Base-by-base conservation (phyloP, 2,329 filamentous ascomycete genomes). In the Verticillium nonalfalfae region DNA sequence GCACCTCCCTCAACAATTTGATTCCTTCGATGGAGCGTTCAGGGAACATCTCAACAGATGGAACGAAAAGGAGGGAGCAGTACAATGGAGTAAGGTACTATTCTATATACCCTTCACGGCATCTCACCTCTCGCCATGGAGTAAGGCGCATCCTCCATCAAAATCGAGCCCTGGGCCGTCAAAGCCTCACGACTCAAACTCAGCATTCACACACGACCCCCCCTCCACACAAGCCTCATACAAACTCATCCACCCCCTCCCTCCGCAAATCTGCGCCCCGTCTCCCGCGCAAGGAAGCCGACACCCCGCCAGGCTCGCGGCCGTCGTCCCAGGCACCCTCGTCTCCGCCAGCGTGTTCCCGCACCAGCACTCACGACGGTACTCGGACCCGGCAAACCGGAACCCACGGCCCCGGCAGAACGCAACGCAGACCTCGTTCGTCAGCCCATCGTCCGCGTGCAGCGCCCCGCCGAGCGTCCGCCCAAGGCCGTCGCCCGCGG, bases 311-410 rank as follows among this genome's bases (percentile, higher is more conserved):
- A 1, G 70, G 67, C 1, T 34, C 33, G 31, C 58, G 6, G 68
- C 52, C 13, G 63, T 69, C 0, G 64, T 58, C 9, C 62, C 61
- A 7, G 59, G 36, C 61, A 62, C 67, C 0, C 71, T 72, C 4
- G 66, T 66, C 36, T 70, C 66, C 14, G 69, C 67, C 6, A 75
- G 57, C 1, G 57, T 57, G 56, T 74, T 68, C 6, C 73, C 72
- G 45, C 74, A 76, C 69, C 72, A 76, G 21, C 74, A 76, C 21
- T 76, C 74, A 0, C 67, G 67, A 6, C 73, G 72, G 33, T 76
- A 75, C 57, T 76, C 73, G 2, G 75, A 68, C 13, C 74, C 74
- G 0, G 70, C 73, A 18, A 68, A 76, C 4, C 67, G 69, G 40
- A 38, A 62, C 21, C 60, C 60, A 5, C 56, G 62, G 60, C 60